Evolutionary conservation across 1,284 basidiomycete genomes (phyloP).

Genomic region (Phlebopus sp.): DNA sequence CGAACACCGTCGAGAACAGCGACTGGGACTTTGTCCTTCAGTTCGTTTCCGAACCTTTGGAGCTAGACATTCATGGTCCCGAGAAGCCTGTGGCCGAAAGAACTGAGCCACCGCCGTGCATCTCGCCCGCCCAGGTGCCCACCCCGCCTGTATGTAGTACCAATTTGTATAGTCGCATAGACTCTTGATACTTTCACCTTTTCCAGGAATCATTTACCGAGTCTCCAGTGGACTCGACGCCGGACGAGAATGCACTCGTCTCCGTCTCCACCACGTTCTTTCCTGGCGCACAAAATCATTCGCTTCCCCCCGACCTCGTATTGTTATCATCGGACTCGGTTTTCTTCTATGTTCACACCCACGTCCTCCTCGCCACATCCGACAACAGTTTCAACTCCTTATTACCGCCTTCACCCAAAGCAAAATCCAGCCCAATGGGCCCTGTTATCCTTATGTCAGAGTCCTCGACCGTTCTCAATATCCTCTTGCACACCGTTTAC

Average conservation of each 20-base stretch:
- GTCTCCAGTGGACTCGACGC: conserved; percentile 43
- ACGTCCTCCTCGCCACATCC: conserved; percentile 48
- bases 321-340: conserved; percentile 70
- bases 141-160: conserved; percentile 59
- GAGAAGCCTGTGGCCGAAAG: conserved; percentile 36
- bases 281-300: conserved; percentile 58
- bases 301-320: conserved; percentile 56
- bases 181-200: conserved; percentile 6
- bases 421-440: conserved; percentile 36
- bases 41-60: conserved; percentile 57
- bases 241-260: conserved; percentile 46
- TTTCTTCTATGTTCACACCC: conserved; percentile 67
- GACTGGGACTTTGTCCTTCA: conserved; percentile 65
- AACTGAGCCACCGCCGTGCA: conserved; percentile 18
- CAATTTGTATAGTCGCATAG: conserved; percentile 1
- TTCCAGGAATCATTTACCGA: conserved; percentile 48
- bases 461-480: conserved; percentile 52
- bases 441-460: conserved; percentile 49
- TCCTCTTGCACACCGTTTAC: conserved; percentile 61
- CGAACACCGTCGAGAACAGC: conserved; percentile 38
- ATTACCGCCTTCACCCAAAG: conserved; percentile 36
- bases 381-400: conserved; percentile 52
- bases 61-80: conserved; percentile 35
- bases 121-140: conserved; percentile 46
- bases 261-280: conserved; percentile 79